Evolutionary conservation across 2,329 filamentous ascomycete species (phyloP), one percentile per base, ranked within the genome.

Genomic region (Uncinocarpus reesii): DNA sequence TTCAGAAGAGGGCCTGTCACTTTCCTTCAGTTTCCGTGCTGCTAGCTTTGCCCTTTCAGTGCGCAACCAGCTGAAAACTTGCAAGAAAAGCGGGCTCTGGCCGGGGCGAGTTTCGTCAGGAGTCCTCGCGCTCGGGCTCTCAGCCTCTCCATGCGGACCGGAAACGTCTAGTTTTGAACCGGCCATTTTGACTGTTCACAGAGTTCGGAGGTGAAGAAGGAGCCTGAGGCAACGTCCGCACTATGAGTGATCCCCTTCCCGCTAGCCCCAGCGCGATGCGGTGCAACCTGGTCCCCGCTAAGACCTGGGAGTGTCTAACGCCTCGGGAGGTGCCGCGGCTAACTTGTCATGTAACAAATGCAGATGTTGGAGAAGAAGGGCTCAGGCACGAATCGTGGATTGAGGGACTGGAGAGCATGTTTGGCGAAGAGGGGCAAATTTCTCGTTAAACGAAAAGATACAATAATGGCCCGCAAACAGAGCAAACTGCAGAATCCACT

Each of bases 21-120:
- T 29, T 28, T 21, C 26, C 8, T 18, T 43, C 60, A 18, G 71
- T 65, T 60, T 74, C 79, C 36, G 41, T 45, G 31, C 21, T 32
- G 76, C 74, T 57, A 80, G 79, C 63, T 83, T 85, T 26, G 73
- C 68, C 60, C 82, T 84, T 66, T 95, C 88, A 42, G 82, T 78
- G 57, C 89, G 80, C 32, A 95, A 70, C 90, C 90, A 96, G 55
- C 86, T 80, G 21, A 78, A 75, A 11, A 95, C 80, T 60, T 93
- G 86, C 16, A 80, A 74, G 23, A 92, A 67, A 6, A 93, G 60
- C 37, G 53, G 57, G 41, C 60, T 53, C 32, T 66, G 64, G 18
- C 57, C 47, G 32, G 52, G 47, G 18, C 40, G 23, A 38, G 20
- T 40, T 7, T 50, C 47, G 23, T 53, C 53, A 15, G 11, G 7